Evolutionary conservation across 2,329 filamentous ascomycete species (phyloP).

Genomic region (Tolypocladium paradoxum): DNA sequence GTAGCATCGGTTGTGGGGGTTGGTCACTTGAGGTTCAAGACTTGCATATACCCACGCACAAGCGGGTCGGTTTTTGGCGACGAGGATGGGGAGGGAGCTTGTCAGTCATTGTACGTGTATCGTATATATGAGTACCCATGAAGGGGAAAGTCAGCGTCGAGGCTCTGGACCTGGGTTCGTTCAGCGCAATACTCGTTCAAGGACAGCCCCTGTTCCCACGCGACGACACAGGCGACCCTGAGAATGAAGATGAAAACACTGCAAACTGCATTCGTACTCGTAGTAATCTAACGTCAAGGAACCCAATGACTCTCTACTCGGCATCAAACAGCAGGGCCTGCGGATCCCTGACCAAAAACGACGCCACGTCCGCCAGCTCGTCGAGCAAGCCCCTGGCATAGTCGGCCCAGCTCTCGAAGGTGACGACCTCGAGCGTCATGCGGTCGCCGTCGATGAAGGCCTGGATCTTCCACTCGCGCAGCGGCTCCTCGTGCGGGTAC

Average conservation of each 20-base stretch:
- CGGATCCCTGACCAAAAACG: conserved; percentile 5
- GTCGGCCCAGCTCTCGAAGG: conserved; percentile 42
- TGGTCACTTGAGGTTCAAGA: not conserved
- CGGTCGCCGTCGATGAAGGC: conserved; percentile 42
- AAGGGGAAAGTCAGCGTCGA: not conserved
- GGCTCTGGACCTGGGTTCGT: not conserved
- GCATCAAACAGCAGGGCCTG: conserved; percentile 8
- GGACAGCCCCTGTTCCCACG: too few relatives aligned
- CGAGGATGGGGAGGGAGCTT: not conserved
- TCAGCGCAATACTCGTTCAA: not conserved
- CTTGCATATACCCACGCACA: conserved; percentile 12
- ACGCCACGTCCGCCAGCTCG: conserved; percentile 28
- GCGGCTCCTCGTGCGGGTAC: conserved; percentile 46
- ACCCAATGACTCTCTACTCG: not conserved
- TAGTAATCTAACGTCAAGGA: not conserved
- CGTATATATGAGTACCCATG: not conserved
- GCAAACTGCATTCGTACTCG: not conserved
- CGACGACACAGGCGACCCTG: too few relatives aligned
- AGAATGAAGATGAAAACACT: not conserved
- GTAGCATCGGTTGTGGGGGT: conserved; percentile 3
- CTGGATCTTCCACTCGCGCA: conserved; percentile 50
- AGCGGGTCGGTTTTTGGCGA: not conserved
- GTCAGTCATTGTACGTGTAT: not conserved
- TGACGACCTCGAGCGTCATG: conserved; percentile 48
- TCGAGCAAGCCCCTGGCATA: conserved; percentile 40